These are phyloP conservation scores for Knufia petricola DNA, from an alignment of 2,329 filamentous ascomycete species.

Conservation along the genomic window DNA sequence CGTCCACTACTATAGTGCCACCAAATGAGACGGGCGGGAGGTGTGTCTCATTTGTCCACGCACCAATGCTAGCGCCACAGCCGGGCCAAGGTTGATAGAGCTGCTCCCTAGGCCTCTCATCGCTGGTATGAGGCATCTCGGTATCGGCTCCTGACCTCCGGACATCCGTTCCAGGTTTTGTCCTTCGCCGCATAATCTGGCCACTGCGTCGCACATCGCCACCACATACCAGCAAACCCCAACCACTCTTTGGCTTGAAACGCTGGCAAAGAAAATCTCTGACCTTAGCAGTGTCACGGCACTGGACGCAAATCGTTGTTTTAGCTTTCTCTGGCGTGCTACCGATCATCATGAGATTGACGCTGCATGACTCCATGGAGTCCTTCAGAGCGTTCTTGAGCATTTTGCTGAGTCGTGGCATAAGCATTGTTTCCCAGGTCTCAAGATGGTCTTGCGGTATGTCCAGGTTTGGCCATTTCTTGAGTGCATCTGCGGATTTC, in stretches of 20 bases:
- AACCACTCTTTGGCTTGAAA: constrained; percentile 46
- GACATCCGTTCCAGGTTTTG: constrained; percentile 22
- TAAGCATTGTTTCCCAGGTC: constrained; percentile 50
- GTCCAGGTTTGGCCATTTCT: constrained; percentile 39
- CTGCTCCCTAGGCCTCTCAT: constrained; percentile 43
- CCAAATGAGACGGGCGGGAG: constrained; percentile 86
- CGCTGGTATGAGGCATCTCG: constrained; percentile 8
- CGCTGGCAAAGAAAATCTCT: constrained; percentile 48
- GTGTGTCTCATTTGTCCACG: constrained; percentile 75
- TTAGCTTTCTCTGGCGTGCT: constrained; percentile 47
- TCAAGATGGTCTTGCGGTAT: constrained; percentile 47
- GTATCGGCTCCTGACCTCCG: constrained; percentile 17
- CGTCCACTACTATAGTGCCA: constrained; percentile 75
- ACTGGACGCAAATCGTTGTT: constrained; percentile 55
- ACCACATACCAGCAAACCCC: constrained; percentile 51
- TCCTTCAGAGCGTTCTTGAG: constrained; percentile 50
- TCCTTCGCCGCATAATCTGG: constrained; percentile 32
- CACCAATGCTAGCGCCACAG: constrained; percentile 87
- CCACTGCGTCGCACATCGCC: constrained; percentile 50
- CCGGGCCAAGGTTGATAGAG: constrained; percentile 68
- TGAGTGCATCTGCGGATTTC: constrained; percentile 24
- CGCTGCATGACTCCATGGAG: constrained; percentile 51
- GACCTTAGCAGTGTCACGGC: constrained; percentile 42
- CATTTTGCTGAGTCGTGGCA: constrained; percentile 49
- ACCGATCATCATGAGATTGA: constrained; percentile 52